phyloP scores from a whole-genome alignment of 139 green algal genomes.

The Protoeuglena noctilucae region DNA sequence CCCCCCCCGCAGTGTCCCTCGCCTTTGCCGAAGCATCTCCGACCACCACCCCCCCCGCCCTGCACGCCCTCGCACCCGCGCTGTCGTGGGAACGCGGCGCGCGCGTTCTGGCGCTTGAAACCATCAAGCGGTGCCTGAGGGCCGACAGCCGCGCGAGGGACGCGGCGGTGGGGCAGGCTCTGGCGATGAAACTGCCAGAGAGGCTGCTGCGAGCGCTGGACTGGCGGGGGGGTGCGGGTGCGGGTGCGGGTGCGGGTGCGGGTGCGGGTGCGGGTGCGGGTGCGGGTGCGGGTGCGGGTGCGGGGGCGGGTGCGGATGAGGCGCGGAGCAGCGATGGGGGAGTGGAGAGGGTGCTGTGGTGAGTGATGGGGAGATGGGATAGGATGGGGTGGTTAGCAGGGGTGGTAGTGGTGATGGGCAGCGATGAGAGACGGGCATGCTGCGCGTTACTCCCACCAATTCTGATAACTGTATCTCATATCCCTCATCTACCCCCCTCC shows the following conservation, averaged over 20 bases:
- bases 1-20: too few relatives aligned
- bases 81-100: slow-evolving; percentile 28
- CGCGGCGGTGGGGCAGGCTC: slow-evolving; percentile 34
- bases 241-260: background rate
- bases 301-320: slow-evolving; percentile 1
- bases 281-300: background rate
- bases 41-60: too few relatives aligned
- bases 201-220: slow-evolving; percentile 48
- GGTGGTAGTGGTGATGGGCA: too few relatives aligned
- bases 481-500: too few relatives aligned
- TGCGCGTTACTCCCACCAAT: too few relatives aligned
- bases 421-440: too few relatives aligned
- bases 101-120: slow-evolving; percentile 51
- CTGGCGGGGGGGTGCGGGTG: slow-evolving; percentile 24
- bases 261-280: background rate
- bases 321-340: slow-evolving; percentile 27
- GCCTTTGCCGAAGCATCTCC: too few relatives aligned
- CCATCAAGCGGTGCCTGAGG: slow-evolving; percentile 41
- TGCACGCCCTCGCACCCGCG: too few relatives aligned
- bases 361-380: too few relatives aligned
- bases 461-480: too few relatives aligned
- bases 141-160: slow-evolving; percentile 37
- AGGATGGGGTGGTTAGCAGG: too few relatives aligned
- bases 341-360: slow-evolving; percentile 51
- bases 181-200: slow-evolving; percentile 24